These are phyloP conservation scores for Boletus tomentosulus DNA, from an alignment of 768 basidiomycete genomes.

Conservation along the genomic window DNA sequence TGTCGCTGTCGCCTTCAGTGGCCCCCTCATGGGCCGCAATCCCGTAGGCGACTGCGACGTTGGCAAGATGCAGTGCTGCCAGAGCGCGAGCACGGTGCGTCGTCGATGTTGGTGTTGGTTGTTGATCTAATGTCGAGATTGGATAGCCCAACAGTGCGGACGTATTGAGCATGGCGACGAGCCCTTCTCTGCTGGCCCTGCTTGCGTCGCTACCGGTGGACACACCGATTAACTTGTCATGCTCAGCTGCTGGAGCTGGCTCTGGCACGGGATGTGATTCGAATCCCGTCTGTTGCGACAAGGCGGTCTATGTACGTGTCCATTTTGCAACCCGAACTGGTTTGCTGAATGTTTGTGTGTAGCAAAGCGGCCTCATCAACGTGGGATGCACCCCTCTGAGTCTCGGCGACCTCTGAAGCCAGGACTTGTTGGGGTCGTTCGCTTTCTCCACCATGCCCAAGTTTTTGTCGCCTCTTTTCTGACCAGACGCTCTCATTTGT, in stretches of 20 bases:
- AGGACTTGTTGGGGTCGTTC: constrained; percentile 9
- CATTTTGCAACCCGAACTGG: background rate
- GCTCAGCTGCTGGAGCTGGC: constrained; percentile 25
- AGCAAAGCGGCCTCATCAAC: constrained; percentile 25
- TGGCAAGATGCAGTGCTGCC: constrained; percentile 20
- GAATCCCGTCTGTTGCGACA: constrained; percentile 24
- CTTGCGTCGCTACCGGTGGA: background rate
- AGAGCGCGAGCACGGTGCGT: constrained; percentile 18
- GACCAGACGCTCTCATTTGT: constrained; percentile 23
- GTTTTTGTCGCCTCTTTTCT: constrained; percentile 14
- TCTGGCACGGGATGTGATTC: constrained; percentile 13
- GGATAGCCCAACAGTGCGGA: constrained; percentile 12
- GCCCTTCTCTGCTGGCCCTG: constrained; percentile 5
- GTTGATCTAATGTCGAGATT: constrained; percentile 4
- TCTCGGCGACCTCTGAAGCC: constrained; percentile 1
- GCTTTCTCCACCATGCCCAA: constrained; percentile 17
- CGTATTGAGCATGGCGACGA: background rate
- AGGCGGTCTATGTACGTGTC: constrained; percentile 13
- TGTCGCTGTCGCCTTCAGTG: constrained; percentile 13
- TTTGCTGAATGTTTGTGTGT: background rate
- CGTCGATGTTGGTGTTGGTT: background rate
- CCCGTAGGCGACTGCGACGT: constrained; percentile 23
- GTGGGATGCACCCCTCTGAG: constrained; percentile 21
- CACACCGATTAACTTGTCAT: constrained; percentile 15
- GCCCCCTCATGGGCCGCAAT: constrained; percentile 23